Conservation (phyloP, 164 flowering plant genomes). For the Houttuynia cordata region DNA sequence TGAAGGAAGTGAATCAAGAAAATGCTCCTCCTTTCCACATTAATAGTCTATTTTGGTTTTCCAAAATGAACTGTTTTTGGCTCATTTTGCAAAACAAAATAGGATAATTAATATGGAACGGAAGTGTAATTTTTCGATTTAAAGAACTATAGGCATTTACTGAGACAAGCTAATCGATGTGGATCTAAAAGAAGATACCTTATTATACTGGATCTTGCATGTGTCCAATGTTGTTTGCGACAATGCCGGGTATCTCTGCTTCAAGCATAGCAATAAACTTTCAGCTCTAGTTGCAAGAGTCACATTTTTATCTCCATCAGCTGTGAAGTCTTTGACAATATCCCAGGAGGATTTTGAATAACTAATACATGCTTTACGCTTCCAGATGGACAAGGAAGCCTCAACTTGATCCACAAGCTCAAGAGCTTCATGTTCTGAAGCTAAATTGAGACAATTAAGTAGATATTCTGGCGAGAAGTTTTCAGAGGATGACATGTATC, state of each 20-base stretch:
- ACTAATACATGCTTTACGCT: constrained; percentile 59
- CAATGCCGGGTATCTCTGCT: constrained; percentile 77
- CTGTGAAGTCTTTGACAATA: constrained; percentile 61
- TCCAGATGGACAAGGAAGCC: constrained; percentile 89
- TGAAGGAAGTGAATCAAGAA: too few relatives aligned
- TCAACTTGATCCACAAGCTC: constrained; percentile 83
- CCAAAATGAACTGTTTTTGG: too few relatives aligned
- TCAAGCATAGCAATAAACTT: constrained; percentile 54
- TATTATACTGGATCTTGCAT: constrained; percentile 79
- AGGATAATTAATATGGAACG: too few relatives aligned
- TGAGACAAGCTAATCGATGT: not conserved
- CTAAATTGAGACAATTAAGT: constrained; percentile 50
- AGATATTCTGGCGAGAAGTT: constrained; percentile 66
- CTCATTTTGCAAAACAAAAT: too few relatives aligned
- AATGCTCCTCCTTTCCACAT: too few relatives aligned
- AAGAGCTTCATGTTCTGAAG: constrained; percentile 89
- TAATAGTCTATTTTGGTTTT: too few relatives aligned
- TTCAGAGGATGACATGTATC: constrained; percentile 39
- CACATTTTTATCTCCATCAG: constrained; percentile 68
- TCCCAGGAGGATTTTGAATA: constrained; percentile 75
- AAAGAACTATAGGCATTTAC: not conserved
- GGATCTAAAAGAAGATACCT: constrained; percentile 19
- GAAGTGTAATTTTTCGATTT: too few relatives aligned
- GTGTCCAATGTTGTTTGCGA: constrained; percentile 87
- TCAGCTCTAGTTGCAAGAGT: constrained; percentile 73